Base-by-base conservation (phyloP, 2,329 filamentous ascomycete genomes). In the Claviceps sp. region DNA sequence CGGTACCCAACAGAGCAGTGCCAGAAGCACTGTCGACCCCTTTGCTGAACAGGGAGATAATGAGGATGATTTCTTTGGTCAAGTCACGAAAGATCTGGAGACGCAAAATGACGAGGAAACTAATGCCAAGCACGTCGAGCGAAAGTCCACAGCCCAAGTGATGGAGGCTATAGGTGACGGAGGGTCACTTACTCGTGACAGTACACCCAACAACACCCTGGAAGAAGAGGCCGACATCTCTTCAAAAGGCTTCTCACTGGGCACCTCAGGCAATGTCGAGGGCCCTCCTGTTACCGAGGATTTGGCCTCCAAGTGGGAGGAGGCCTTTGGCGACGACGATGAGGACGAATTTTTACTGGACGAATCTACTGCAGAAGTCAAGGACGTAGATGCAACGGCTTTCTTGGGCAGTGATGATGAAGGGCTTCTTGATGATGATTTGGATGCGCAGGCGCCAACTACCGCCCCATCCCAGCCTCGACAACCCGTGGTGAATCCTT, bases 361-460 rank as follows among this genome's bases (percentile, higher is more conserved):
- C 9, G 81, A 87, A 36, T 68, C 74, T 14, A 63, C 66, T 1
- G 62, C 64, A 26, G 70, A 70, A 37, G 57, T 54, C 9, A 62
- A 66, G 34, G 74, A 74, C 50, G 61, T 86, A 18, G 82, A 87
- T 57, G 75, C 81, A 1, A 71, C 78, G 26, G 75, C 76, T 1
- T 82, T 91, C 58, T 82, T 90, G 57, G 81, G 86, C 46, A 90
- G 90, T 58, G 90, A 95, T 63, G 87, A 87, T 57, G 86, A 90
- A 61, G 89, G 88, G 0, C 85, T 96, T 54, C 71, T 96, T 2
- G 57, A 58, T 9, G 84, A 95, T 6, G 89, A 90, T 53, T 74
- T 76, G 4, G 73, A 72, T 11, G 69, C 75, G 20, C 63, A 73
- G 16, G 53, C 64, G 24, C 60, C 65, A 38, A 52, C 47, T 5